Percentiles rank a stretch among this genome's conserved stretches.
Conservation (phyloP, 129 eudicot species). For the Saussurea involucrata region DNA sequence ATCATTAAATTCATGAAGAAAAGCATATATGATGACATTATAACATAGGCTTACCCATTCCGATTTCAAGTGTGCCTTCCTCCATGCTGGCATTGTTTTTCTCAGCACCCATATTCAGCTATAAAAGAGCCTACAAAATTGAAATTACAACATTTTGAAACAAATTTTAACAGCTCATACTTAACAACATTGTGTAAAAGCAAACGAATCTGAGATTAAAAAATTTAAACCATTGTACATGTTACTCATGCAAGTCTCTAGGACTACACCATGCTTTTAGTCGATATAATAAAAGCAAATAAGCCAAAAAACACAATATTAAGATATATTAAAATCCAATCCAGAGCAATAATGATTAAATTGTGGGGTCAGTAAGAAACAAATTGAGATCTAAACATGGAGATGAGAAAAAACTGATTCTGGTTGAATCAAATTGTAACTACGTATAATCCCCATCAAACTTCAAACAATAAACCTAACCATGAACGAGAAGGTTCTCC, state of each 20-base stretch:
- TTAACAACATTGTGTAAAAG: neutral
- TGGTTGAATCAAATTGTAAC: neutral
- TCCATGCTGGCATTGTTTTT: slow-evolving; percentile 60
- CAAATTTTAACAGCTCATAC: neutral
- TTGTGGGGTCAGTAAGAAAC: neutral
- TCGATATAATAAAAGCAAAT: neutral
- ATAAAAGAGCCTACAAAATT: slow-evolving; percentile 7
- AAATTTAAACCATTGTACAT: neutral
- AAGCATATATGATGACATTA: neutral
- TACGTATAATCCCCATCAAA: neutral
- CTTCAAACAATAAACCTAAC: neutral
- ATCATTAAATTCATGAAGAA: neutral
- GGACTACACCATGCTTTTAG: neutral
- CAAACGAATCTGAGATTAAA: neutral
- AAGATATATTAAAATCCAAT: neutral
- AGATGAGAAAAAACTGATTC: neutral
- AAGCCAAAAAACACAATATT: neutral
- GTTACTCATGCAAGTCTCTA: neutral
- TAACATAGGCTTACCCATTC: slow-evolving; percentile 69
- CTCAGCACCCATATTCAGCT: slow-evolving; percentile 58
- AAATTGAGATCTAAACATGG: slow-evolving; percentile 9
- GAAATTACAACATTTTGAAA: neutral
- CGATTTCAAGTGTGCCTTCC: slow-evolving; percentile 87
- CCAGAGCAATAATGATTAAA: slow-evolving; percentile 3
- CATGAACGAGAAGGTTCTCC: neutral